Percentiles rank a stretch among this genome's conserved stretches.
phyloP scores from a whole-genome alignment of 495 filamentous ascomycete genomes.

The Neurospora terricola region DNA sequence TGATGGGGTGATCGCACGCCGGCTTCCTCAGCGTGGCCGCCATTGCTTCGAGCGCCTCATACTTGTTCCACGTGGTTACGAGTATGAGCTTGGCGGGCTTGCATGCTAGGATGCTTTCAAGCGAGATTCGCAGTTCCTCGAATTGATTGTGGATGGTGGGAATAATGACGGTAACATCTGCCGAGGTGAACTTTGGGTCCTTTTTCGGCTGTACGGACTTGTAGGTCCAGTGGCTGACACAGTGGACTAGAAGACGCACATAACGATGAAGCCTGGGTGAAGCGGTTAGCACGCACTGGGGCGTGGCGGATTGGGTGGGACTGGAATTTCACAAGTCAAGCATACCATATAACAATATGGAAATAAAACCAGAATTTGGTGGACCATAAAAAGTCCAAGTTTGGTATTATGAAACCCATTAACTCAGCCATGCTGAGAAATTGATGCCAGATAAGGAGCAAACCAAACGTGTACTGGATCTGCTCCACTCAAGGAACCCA shows the following conservation, averaged over 20 bases:
- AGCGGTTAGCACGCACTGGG: constrained; percentile 8
- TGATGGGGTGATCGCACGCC: constrained; percentile 9
- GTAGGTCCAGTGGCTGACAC: constrained; percentile 41
- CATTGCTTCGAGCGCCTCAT: constrained; percentile 32
- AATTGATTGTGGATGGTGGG: constrained; percentile 46
- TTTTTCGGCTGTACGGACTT: constrained; percentile 34
- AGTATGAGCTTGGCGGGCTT: constrained; percentile 42
- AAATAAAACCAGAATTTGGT: constrained; percentile 22
- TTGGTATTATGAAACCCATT: constrained; percentile 27
- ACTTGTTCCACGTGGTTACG: constrained; percentile 45
- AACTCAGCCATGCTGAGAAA: constrained; percentile 20
- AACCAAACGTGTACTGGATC: not conserved
- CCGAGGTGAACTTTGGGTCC: constrained; percentile 32
- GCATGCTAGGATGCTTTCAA: constrained; percentile 46
- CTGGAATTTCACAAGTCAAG: not conserved
- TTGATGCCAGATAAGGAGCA: not conserved
- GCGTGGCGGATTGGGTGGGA: not conserved
- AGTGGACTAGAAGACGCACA: constrained; percentile 43
- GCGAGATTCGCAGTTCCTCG: constrained; percentile 40
- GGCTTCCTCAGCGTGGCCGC: constrained; percentile 28
- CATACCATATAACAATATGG: constrained; percentile 37
- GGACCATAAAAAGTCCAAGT: constrained; percentile 30
- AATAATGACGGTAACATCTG: constrained; percentile 48
- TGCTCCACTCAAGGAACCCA: not conserved
- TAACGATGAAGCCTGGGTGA: constrained; percentile 38